Evolutionary conservation across 2,329 filamentous ascomycete genomes (phyloP).

Genomic region (Talaromyces sp.): DNA sequence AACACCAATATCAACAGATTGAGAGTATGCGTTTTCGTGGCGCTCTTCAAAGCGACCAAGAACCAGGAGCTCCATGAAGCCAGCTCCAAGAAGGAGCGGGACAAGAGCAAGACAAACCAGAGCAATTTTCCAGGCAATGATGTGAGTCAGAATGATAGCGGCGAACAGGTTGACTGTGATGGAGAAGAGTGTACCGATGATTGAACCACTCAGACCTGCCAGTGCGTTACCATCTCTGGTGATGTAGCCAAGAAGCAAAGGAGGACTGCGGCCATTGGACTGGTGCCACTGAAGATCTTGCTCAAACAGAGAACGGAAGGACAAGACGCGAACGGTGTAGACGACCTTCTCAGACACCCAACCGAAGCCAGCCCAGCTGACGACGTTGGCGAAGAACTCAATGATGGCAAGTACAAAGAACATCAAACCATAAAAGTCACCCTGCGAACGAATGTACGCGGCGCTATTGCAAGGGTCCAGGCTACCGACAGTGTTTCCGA

Average conservation of each 20-base stretch:
- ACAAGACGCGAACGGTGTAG: conserved; percentile 64
- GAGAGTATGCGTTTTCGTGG: conserved; percentile 54
- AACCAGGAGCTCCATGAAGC: conserved; percentile 67
- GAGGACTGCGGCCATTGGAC: conserved; percentile 63
- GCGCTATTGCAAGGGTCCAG: conserved; percentile 58
- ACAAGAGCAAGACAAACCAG: conserved; percentile 71
- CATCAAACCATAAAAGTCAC: conserved; percentile 59
- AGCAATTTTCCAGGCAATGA: conserved; percentile 76
- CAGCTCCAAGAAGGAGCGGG: conserved; percentile 68
- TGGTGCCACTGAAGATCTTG: conserved; percentile 74
- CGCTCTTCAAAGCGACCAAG: conserved; percentile 62
- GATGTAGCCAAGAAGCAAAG: conserved; percentile 66
- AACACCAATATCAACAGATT: conserved; percentile 54
- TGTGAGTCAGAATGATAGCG: conserved; percentile 69
- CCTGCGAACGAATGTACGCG: conserved; percentile 52
- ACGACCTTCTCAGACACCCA: conserved; percentile 66
- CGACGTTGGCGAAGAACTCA: conserved; percentile 64
- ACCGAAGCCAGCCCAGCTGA: conserved; percentile 62
- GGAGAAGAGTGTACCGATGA: conserved; percentile 69
- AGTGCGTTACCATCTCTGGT: conserved; percentile 70
- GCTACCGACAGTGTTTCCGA: conserved; percentile 62
- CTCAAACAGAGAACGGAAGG: conserved; percentile 65
- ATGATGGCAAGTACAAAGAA: conserved; percentile 64
- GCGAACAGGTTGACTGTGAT: conserved; percentile 69
- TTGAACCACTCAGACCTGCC: conserved; percentile 69